phyloP scores from a whole-genome alignment of 306 rosid species.

The Abrus precatorius region DNA sequence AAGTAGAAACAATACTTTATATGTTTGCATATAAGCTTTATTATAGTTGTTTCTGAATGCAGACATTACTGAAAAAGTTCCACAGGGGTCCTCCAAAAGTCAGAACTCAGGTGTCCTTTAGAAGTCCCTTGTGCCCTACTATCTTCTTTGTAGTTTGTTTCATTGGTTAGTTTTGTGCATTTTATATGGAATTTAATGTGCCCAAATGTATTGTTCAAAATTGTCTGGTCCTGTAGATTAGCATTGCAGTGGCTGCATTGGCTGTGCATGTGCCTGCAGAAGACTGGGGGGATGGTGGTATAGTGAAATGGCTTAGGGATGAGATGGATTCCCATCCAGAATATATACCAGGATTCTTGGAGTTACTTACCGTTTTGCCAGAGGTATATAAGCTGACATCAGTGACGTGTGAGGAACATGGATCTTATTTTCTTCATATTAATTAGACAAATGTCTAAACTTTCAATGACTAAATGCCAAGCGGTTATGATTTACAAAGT shows the following conservation, averaged over 20 bases:
- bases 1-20: conserved; percentile 8
- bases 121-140: conserved; percentile 36
- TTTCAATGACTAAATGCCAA: conserved; percentile 30
- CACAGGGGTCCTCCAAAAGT: conserved; percentile 98
- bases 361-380: conserved; percentile 95
- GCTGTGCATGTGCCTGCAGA: conserved; percentile 97
- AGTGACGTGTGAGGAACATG: conserved; percentile 25
- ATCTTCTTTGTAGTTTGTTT: conserved; percentile 8
- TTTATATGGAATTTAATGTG: conserved; percentile 21
- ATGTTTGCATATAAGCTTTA: conserved; percentile 40
- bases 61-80: conserved; percentile 89
- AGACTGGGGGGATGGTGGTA: conserved; percentile 99
- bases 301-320: conserved; percentile 94
- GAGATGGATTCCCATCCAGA: conserved; percentile 98
- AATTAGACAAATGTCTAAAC: conserved; percentile 29
- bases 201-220: conserved; percentile 43
- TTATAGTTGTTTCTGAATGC: conserved; percentile 58
- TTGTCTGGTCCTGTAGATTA: conserved; percentile 71
- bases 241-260: conserved; percentile 99
- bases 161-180: conserved; percentile 17
- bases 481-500: conserved; percentile 28
- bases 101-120: conserved; percentile 86
- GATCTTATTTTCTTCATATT: conserved; percentile 30
- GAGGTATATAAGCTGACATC: conserved; percentile 68
- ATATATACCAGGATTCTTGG: conserved; percentile 96